Base-by-base conservation (phyloP, 2,329 filamentous ascomycete species). In the Knufia petricola region DNA sequence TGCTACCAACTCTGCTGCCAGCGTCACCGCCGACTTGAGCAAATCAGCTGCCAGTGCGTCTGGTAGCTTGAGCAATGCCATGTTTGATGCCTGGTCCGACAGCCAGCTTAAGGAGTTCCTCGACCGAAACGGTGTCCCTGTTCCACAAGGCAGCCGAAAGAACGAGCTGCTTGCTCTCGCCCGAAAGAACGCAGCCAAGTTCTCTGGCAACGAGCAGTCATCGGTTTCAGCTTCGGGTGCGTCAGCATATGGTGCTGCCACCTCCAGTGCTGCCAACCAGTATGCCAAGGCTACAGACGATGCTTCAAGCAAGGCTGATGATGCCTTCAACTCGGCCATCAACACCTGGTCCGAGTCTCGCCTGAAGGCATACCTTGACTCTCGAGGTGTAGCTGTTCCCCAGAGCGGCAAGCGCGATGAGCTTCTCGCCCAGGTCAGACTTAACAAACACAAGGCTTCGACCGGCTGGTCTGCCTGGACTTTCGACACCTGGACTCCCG, bases 61-160 rank as follows among this genome's bases (percentile, higher is more conserved):
- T 58, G 72, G 82, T 45, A 84, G 80, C 41, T 70, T 96, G 36
- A 87, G 83, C 54, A 87, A 96, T 59, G 81, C 83, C 60, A 73
- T 95, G 46, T 84, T 96, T 61, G 82, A 94, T 59, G 81, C 85
- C 3, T 98, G 92, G 92, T 82, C 84, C 61, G 89, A 95, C 62
- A 82, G 77, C 60, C 74, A 94, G 66, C 76, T 98, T 64, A 96
- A 96, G 76, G 83, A 87, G 54, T 96, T 92, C 72, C 81, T 81
- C 48, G 90, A 96, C 71, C 87, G 89, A 75, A 92, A 96, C 59
- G 80, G 81, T 50, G 84, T 98, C 63, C 76, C 76, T 72, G 87
- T 95, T 44, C 92, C 92, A 8, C 90, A 96, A 63, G 92, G 90
- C 41, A 94, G 86, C 62, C 89, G 85, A 73, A 73, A 79, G 58